Conservation (phyloP, 495 filamentous ascomycete species). For the Baudoinia panamericana region DNA sequence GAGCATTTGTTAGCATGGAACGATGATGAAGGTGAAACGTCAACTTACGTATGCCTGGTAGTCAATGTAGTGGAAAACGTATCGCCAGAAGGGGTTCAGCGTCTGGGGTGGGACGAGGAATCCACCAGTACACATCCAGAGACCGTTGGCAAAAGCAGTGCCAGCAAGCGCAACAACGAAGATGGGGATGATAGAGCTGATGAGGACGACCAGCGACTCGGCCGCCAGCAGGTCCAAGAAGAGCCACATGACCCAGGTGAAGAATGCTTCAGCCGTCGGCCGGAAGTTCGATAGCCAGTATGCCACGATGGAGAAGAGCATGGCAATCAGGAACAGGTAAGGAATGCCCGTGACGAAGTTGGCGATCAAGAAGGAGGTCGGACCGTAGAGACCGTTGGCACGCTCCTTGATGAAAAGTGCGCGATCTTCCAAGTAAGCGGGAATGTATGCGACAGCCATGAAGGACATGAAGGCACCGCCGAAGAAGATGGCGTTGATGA, state of each 20-base stretch:
- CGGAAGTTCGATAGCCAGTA: constrained; percentile 75
- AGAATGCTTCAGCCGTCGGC: constrained; percentile 51
- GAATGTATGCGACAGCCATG: constrained; percentile 75
- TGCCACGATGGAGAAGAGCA: constrained; percentile 58
- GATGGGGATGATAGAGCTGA: constrained; percentile 57
- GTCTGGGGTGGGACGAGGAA: constrained; percentile 60
- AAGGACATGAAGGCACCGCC: constrained; percentile 80
- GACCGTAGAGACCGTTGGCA: constrained; percentile 67
- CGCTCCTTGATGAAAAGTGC: constrained; percentile 62
- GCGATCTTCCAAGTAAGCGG: constrained; percentile 68
- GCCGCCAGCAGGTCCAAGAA: constrained; percentile 74
- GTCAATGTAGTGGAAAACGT: constrained; percentile 74
- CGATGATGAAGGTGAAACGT: too few species aligned
- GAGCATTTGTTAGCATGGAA: too few species aligned
- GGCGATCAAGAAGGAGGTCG: constrained; percentile 54
- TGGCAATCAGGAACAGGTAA: constrained; percentile 60
- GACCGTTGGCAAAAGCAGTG: constrained; percentile 67
- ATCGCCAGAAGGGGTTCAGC: constrained; percentile 71
- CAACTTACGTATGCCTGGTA: constrained; percentile 68
- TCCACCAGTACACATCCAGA: constrained; percentile 75
- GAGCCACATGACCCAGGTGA: constrained; percentile 72
- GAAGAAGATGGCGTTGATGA: constrained; percentile 74
- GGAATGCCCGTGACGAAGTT: constrained; percentile 75
- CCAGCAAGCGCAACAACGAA: constrained; percentile 67
- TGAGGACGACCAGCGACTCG: constrained; percentile 64